Base-by-base conservation (phyloP, 495 filamentous ascomycete species). In the Annulohypoxylon moriforme region DNA sequence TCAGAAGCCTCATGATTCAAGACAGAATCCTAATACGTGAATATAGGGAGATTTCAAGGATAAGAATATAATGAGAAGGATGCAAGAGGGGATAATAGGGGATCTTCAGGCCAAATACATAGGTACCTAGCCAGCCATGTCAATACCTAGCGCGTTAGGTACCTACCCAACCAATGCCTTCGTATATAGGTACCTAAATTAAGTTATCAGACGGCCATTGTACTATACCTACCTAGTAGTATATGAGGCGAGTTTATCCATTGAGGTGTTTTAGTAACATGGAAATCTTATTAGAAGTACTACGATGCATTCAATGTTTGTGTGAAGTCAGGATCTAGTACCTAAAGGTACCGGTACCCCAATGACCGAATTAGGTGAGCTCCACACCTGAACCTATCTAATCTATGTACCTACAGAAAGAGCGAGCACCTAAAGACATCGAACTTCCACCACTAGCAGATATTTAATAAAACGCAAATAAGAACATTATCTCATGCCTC, bases 391-490 rank as follows among this genome's bases (percentile, higher is more conserved):
- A 25, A 20, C 46, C 25, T 14, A 22, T 24, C 18, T 2, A 25
- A 20, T 20, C 25, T 14, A 22, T 24, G 7, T 2, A 22, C 18
- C 20, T 49, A 24, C 46, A 49, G 46, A 49, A 49, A 20, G 46
- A 49, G 46, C 49, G 22, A 29, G 5, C 20, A 25, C 18, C 24
- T 29, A 16, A 20, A 31, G 16, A 31, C 27, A 4, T 53, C 27
- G 9, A 53, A 31, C 49, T 53, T 53, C 49, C 49, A 53, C n/a
- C 27, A 53, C 14, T 14, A 53, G 49, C 49, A 53, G 16, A 53
- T 16, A 7, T 53, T 31, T 25, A 31, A 49, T 49, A 49, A 49
- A 49, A 49, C 46, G 11, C 14, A 49, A 25, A 8, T 49, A 25
- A 49, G 46, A 50, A 25, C 22, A 29, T 33, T 9, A 47, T 46